phyloP scores from a whole-genome alignment of 345 rosid species.

The Populus euphratica region DNA sequence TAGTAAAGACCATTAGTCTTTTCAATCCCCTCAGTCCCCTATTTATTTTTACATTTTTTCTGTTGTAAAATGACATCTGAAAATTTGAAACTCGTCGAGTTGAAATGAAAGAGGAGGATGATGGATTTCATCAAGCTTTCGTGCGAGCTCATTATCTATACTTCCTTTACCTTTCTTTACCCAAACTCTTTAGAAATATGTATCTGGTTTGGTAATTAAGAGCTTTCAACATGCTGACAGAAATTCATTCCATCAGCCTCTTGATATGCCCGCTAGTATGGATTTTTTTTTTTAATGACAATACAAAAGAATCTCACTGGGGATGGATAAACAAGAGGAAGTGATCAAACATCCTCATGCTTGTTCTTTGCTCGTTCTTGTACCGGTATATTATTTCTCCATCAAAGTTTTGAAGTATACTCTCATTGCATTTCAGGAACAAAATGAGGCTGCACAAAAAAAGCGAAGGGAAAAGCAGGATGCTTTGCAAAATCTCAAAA shows the following conservation, averaged over 20 bases:
- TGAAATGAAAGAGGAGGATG: neutral
- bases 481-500: conserved; percentile 13
- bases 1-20: neutral
- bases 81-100: neutral
- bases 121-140: neutral
- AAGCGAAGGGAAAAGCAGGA: neutral
- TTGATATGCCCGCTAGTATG: neutral
- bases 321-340: neutral
- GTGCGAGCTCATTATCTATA: neutral
- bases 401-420: neutral
- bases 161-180: neutral
- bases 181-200: too few relatives aligned
- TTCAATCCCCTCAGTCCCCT: neutral
- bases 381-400: neutral
- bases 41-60: too few relatives aligned
- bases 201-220: neutral
- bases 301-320: neutral
- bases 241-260: neutral
- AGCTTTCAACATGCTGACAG: neutral
- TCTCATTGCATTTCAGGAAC: conserved; percentile 5
- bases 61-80: neutral
- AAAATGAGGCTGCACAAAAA: conserved; percentile 1
- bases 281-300: neutral
- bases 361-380: neutral
- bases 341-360: neutral